A percentile compares a stretch with the other conserved stretches of the same genome.
Evolutionary conservation across 768 basidiomycete species (phyloP).

Genomic region (Scleroderma citrinum): DNA sequence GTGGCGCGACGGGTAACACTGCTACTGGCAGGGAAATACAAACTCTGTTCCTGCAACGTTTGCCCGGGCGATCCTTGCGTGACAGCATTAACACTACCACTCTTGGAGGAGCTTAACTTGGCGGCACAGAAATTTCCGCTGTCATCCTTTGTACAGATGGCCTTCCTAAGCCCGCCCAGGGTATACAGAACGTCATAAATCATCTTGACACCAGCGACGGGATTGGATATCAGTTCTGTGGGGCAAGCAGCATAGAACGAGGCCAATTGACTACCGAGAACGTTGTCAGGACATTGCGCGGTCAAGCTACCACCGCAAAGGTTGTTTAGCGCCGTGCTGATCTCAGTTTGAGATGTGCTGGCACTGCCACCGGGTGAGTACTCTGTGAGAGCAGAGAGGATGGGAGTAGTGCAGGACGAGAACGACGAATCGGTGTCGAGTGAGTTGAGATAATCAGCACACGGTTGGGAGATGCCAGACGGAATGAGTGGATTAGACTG

Average conservation of each 20-base stretch:
- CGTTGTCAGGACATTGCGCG: constrained; percentile 47
- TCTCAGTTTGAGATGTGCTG: constrained; percentile 33
- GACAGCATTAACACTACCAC: constrained; percentile 13
- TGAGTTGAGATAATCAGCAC: constrained; percentile 49
- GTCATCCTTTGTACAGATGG: constrained; percentile 76
- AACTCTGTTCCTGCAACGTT: constrained; percentile 16
- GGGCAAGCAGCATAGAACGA: constrained; percentile 68
- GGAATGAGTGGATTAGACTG: constrained; percentile 57
- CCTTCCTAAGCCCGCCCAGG: constrained; percentile 54
- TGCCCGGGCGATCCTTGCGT: constrained; percentile 9
- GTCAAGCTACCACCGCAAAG: constrained; percentile 49
- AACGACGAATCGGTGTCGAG: constrained; percentile 62
- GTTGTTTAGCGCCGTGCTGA: constrained; percentile 45
- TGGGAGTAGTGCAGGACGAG: constrained; percentile 51
- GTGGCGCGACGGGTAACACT: constrained; percentile 21
- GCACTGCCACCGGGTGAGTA: constrained; percentile 44
- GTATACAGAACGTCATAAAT: constrained; percentile 81
- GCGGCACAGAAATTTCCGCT: constrained; percentile 64
- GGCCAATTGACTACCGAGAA: constrained; percentile 57
- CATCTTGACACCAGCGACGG: constrained; percentile 45
- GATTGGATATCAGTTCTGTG: constrained; percentile 55
- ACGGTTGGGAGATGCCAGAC: constrained; percentile 48
- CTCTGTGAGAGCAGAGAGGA: constrained; percentile 53
- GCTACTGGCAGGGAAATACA: constrained; percentile 16
- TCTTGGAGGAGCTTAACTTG: constrained; percentile 32